phyloP scores from a whole-genome alignment of 768 basidiomycete genomes.

The Collybiopsis luxurians region DNA sequence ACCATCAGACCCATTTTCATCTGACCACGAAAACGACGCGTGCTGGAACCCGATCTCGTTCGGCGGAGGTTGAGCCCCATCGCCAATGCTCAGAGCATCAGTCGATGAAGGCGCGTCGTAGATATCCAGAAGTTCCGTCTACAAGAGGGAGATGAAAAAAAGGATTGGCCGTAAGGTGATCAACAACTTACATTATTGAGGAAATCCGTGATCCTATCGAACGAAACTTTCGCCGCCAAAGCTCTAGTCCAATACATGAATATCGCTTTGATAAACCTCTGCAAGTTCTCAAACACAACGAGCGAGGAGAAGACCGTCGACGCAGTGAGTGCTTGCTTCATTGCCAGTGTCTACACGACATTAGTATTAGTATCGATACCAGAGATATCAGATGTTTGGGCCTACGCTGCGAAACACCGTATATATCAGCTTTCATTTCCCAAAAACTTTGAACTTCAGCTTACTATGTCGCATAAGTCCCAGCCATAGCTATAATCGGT shows the following conservation, averaged over 20 bases:
- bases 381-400: no score
- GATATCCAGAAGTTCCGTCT: constrained; percentile 29
- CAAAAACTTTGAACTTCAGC: no score
- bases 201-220: constrained; percentile 29
- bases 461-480: constrained; percentile 35
- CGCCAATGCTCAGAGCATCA: constrained; percentile 2
- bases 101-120: constrained; percentile 5
- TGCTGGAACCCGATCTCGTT: constrained; percentile 30
- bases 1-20: constrained; percentile 14
- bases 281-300: constrained; percentile 45
- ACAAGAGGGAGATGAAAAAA: background rate
- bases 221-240: constrained; percentile 40
- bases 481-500: constrained; percentile 48
- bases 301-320: constrained; percentile 27
- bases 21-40: constrained; percentile 36
- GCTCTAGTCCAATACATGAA: constrained; percentile 11
- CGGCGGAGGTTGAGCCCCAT: background rate
- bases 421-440: no score
- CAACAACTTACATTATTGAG: constrained; percentile 5
- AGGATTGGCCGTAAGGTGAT: no score
- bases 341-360: constrained; percentile 9
- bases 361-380: no score
- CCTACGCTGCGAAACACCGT: no score
- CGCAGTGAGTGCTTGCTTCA: constrained; percentile 8
- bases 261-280: constrained; percentile 29